phyloP scores from a whole-genome alignment of 768 basidiomycete genomes.

The Leucocoprinus birnbaumii region DNA sequence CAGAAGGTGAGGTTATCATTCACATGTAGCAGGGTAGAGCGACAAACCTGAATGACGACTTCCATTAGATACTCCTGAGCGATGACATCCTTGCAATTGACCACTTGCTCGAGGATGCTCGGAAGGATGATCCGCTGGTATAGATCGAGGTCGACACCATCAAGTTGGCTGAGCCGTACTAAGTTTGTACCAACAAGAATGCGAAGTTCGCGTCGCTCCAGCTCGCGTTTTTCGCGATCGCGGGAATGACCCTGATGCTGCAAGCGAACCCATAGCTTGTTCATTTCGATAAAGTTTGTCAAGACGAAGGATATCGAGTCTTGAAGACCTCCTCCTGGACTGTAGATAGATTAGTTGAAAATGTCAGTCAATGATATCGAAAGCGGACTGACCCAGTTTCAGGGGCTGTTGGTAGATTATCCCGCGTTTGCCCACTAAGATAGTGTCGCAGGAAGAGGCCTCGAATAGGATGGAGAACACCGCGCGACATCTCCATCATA shows the following conservation, averaged over 20 bases:
- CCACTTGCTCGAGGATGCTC: conserved; percentile 93
- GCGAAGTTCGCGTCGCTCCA: conserved; percentile 92
- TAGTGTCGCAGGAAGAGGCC: conserved; percentile 96
- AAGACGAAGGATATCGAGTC: conserved; percentile 96
- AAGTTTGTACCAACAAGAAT: conserved; percentile 98
- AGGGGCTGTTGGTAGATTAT: conserved; percentile 86
- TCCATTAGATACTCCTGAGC: conserved; percentile 99
- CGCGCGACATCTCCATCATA: conserved; percentile 99
- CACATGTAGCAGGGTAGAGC: not conserved
- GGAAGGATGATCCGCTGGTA: conserved; percentile 87
- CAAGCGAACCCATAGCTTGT: conserved; percentile 98
- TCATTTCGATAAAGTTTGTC: conserved; percentile 99
- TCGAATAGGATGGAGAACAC: conserved; percentile 95
- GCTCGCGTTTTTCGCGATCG: conserved; percentile 95
- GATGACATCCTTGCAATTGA: conserved; percentile 97
- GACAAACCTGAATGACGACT: conserved; percentile 89
- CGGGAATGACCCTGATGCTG: conserved; percentile 98
- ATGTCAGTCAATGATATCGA: not conserved
- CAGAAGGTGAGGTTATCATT: conserved; percentile 6
- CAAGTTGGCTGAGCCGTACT: conserved; percentile 90
- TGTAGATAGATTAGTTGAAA: conserved; percentile 23
- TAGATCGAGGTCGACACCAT: conserved; percentile 94
- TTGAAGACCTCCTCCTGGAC: conserved; percentile 85
- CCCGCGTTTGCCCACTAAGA: conserved; percentile 93
- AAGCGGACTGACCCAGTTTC: conserved; percentile 65